Conservation (phyloP, 2,329 filamentous ascomycete species). For the Aspergillus transmontanensis region DNA sequence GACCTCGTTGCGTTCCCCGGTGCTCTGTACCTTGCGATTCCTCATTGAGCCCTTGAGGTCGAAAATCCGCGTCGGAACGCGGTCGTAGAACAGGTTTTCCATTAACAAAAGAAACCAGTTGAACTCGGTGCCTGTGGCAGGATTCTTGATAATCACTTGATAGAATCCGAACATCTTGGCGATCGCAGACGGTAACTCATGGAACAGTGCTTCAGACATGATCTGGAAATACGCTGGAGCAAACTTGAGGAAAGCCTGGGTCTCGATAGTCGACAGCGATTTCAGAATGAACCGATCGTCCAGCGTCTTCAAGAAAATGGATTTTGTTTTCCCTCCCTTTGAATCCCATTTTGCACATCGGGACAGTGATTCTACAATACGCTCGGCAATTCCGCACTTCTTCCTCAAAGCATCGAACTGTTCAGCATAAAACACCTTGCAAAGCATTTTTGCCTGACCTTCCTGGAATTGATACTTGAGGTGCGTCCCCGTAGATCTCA, state of each 20-base stretch:
- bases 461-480: conserved; percentile 95
- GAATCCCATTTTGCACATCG: conserved; percentile 97
- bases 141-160: conserved; percentile 95
- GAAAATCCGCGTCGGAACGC: conserved; percentile 84
- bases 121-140: conserved; percentile 85
- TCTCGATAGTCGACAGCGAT: conserved; percentile 86
- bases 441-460: conserved; percentile 90
- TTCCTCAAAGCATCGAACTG: conserved; percentile 93
- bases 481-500: conserved; percentile 85
- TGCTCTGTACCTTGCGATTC: conserved; percentile 94
- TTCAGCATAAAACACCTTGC: conserved; percentile 98
- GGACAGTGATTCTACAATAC: conserved; percentile 92
- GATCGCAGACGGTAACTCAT: conserved; percentile 92
- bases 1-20: conserved; percentile 94
- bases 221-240: conserved; percentile 97
- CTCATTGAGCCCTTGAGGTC: conserved; percentile 98
- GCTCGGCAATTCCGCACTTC: conserved; percentile 90
- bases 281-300: conserved; percentile 94
- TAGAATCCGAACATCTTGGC: conserved; percentile 99
- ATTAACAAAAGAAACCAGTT: conserved; percentile 93
- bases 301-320: conserved; percentile 92
- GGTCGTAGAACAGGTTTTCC: conserved; percentile 98
- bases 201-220: conserved; percentile 94
- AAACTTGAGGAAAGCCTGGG: conserved; percentile 90
- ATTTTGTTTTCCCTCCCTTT: conserved; percentile 96